These are phyloP conservation scores for Suillus subalutaceus DNA, from an alignment of 768 basidiomycete genomes.

Conservation along the genomic window DNA sequence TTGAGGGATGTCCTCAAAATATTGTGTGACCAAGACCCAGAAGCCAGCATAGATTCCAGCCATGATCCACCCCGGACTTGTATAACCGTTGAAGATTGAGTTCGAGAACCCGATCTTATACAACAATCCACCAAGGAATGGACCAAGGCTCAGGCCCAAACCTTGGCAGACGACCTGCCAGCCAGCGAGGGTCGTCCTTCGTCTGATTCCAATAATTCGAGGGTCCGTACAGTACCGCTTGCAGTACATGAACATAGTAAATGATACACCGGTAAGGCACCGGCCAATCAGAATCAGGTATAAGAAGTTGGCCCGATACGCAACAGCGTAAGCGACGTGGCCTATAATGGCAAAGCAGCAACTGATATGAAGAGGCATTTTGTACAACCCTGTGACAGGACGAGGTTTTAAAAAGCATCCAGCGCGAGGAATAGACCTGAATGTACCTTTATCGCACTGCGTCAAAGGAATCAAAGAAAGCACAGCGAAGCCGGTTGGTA, in stretches of 20 bases:
- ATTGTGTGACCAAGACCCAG: conserved; percentile 42
- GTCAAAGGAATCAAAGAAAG: conserved; percentile 58
- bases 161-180: conserved; percentile 68
- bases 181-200: conserved; percentile 62
- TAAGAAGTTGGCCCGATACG: conserved; percentile 59
- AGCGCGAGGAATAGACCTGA: background rate
- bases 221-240: conserved; percentile 72
- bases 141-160: conserved; percentile 62
- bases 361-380: conserved; percentile 53
- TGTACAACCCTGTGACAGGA: conserved; percentile 51
- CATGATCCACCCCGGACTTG: conserved; percentile 70
- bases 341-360: conserved; percentile 58
- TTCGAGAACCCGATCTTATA: conserved; percentile 64
- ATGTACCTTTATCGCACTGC: conserved; percentile 55
- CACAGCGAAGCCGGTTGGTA: conserved; percentile 65
- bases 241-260: conserved; percentile 67
- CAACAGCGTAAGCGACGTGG: conserved; percentile 61
- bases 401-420: background rate
- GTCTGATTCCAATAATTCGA: conserved; percentile 63
- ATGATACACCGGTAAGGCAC: conserved; percentile 62
- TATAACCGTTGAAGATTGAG: conserved; percentile 65
- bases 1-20: conserved; percentile 44
- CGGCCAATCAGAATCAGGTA: conserved; percentile 74
- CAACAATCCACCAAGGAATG: conserved; percentile 63
- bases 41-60: conserved; percentile 55